Conservation (phyloP, 768 basidiomycete genomes). For the Tephrocybe sp. region DNA sequence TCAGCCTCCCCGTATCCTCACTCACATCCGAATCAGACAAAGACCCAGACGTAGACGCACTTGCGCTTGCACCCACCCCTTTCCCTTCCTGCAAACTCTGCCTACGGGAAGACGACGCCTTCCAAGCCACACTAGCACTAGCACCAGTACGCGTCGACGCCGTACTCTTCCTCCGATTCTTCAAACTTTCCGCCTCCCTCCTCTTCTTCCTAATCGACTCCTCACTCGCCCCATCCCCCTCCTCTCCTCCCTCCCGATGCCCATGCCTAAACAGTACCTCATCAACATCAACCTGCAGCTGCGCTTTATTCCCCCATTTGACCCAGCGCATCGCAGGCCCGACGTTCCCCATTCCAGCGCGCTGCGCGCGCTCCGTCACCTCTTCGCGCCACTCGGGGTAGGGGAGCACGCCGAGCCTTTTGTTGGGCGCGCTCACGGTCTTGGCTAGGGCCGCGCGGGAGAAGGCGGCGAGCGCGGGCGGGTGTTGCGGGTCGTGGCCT, state of each 20-base stretch:
- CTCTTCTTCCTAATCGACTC: slow-evolving; percentile 9
- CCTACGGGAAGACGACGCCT: background rate
- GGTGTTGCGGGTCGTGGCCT: slow-evolving; percentile 14
- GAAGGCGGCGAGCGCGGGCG: slow-evolving; percentile 14
- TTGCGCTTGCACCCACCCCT: background rate
- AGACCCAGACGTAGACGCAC: slow-evolving; percentile 1
- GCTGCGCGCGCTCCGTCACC: slow-evolving; percentile 47
- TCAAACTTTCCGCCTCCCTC: slow-evolving; percentile 16
- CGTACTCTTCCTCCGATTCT: slow-evolving; percentile 17
- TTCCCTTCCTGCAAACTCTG: slow-evolving; percentile 10
- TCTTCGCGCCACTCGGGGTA: slow-evolving; percentile 69
- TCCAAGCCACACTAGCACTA: too few relatives aligned
- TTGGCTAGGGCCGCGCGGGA: slow-evolving; percentile 10
- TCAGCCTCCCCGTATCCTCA: slow-evolving; percentile 20
- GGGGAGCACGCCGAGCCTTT: slow-evolving; percentile 38
- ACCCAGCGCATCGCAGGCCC: slow-evolving; percentile 52
- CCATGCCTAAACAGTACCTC: slow-evolving; percentile 19
- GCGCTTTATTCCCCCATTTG: slow-evolving; percentile 21
- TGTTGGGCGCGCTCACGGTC: slow-evolving; percentile 3
- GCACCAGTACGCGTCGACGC: slow-evolving; percentile 18
- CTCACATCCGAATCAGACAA: slow-evolving; percentile 19
- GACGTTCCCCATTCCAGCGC: slow-evolving; percentile 57
- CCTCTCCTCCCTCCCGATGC: slow-evolving; percentile 4
- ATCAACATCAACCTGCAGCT: slow-evolving; percentile 18
- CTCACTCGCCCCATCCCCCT: slow-evolving; percentile 10